Base-by-base conservation (phyloP, 805 yeast species). In the Pichia gijzeniarum region DNA sequence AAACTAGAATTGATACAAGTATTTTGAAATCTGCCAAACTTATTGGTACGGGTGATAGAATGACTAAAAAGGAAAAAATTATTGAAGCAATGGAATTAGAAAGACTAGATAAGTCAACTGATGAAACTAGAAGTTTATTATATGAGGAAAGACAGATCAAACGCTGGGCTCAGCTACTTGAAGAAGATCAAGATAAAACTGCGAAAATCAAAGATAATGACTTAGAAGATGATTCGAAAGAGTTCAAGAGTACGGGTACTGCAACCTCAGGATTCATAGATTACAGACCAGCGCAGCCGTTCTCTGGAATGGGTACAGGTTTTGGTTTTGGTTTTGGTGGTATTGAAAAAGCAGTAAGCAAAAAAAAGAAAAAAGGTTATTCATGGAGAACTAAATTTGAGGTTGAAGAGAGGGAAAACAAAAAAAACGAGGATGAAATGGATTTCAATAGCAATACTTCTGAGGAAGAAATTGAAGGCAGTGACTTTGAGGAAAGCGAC, bases 71-170 rank as follows among this genome's bases (percentile, higher is more conserved):
- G 43, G 90, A 85, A 56, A 77, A 75, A 49, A 74, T 87, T 64
- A 64, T 73, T n/a, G 91, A 85, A 56, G 95, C 95, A 0, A 60
- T 86, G 45, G 75, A 75, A 43, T 64, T 82, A 35, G 96, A 88
- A 57, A 71, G 72, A 48, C 80, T 79, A 57, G 95, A 95, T 2
- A 69, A 83, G 48, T 82, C 76, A 1, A 77, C 75, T 59, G 88
- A 80, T 2, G 62, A 66, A 31, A 81, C 87, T 0, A 71, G 67
- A 40, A 81, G 74, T 19, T 70, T 86, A 18, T 62, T 86, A 25
- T 86, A 84, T 57, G 95, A 86, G 60, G 80, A 81, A 55, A 71
- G 82, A 50, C 76, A 72, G 33, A 75, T 78, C 2, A 76, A 73
- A 54, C 81, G 76, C 25, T 84, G 89, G 89, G 70, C 70, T 31